Conservation (phyloP, 2,329 filamentous ascomycete genomes). For the Eutypa lata region DNA sequence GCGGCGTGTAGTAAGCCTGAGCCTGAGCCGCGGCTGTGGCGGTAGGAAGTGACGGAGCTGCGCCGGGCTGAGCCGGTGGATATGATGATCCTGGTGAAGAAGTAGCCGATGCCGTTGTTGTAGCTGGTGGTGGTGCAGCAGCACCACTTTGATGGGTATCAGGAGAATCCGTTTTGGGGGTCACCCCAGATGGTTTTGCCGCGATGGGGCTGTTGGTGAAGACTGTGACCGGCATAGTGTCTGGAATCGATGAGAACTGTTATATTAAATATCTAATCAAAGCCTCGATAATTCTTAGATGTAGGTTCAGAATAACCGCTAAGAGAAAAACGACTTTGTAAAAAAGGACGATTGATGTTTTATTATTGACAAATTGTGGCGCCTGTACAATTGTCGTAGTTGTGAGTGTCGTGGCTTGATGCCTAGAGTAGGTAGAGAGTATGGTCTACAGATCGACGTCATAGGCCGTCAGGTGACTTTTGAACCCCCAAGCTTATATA, state of each 20-base stretch:
- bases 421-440: not conserved
- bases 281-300: too few relatives aligned
- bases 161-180: slow-evolving; percentile 26
- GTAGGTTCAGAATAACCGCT: too few relatives aligned
- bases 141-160: slow-evolving; percentile 16
- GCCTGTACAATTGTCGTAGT: not conserved
- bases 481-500: not conserved
- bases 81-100: slow-evolving; percentile 13
- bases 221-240: slow-evolving; percentile 61
- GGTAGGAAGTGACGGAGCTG: slow-evolving; percentile 39
- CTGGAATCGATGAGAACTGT: slow-evolving; percentile 42
- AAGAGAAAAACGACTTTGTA: too few relatives aligned
- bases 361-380: not conserved
- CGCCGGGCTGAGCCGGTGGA: slow-evolving; percentile 46
- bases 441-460: slow-evolving; percentile 4
- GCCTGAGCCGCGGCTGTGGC: slow-evolving; percentile 37
- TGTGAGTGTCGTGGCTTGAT: not conserved
- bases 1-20: slow-evolving; percentile 32
- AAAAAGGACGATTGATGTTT: not conserved
- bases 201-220: slow-evolving; percentile 59
- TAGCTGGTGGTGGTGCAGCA: slow-evolving; percentile 26
- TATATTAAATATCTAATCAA: too few relatives aligned
- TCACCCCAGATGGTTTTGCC: slow-evolving; percentile 44
- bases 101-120: slow-evolving; percentile 15
- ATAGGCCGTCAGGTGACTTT: slow-evolving; percentile 7